Evolutionary conservation across 78 protist genomes (phyloP).

Genomic region (Mantamonas sphyraenae): DNA sequence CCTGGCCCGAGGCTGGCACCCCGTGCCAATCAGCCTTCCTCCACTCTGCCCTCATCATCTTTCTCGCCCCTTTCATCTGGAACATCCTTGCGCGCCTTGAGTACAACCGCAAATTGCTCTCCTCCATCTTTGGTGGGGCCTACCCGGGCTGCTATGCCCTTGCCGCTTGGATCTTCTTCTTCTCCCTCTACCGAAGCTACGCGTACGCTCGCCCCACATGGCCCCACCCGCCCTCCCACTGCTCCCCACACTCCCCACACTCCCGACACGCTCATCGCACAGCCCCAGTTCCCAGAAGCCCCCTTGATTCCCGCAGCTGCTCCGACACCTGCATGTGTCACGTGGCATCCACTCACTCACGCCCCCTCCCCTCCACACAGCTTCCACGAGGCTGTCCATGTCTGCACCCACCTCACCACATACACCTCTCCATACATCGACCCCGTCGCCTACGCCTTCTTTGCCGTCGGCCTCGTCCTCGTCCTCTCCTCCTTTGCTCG

Average conservation of each 20-base stretch:
- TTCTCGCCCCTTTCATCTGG: slow-evolving; percentile 17
- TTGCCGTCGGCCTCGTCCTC: slow-evolving; percentile 39
- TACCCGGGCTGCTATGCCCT: slow-evolving; percentile 17
- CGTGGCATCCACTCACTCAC: neutral
- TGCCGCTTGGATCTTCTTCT: slow-evolving; percentile 32
- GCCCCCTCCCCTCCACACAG: neutral
- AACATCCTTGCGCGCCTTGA: slow-evolving; percentile 20
- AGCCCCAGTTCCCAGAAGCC: neutral
- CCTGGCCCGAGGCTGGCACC: no score
- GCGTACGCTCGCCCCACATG: neutral
- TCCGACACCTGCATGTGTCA: neutral
- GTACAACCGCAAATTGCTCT: neutral
- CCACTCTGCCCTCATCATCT: slow-evolving; percentile 1
- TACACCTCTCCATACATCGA: neutral
- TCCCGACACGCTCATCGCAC: neutral
- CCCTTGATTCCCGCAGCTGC: neutral
- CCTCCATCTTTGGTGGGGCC: neutral
- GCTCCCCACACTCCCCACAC: neutral
- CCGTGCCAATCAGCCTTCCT: no score
- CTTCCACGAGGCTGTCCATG: neutral
- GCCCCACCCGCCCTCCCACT: neutral
- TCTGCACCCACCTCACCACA: neutral
- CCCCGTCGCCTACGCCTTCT: neutral
- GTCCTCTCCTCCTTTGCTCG: slow-evolving; percentile 34
- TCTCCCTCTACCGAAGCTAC: slow-evolving; percentile 3